phyloP scores from a whole-genome alignment of 1,284 basidiomycete species.

The Grifola frondosa region DNA sequence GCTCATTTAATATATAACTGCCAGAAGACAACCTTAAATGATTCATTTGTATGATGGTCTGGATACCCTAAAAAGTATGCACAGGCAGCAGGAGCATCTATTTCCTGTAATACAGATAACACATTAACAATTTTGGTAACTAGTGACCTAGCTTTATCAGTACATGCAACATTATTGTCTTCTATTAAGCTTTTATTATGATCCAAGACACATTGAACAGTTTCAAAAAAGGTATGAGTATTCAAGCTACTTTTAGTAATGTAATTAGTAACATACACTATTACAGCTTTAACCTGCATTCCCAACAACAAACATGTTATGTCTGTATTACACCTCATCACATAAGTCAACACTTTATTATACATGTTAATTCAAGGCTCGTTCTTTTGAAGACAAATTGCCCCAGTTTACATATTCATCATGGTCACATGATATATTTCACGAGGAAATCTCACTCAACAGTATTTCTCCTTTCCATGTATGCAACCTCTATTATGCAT shows the following conservation, averaged over 20 bases:
- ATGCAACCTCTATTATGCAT: not conserved
- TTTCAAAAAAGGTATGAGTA: no score
- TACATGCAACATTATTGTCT: no score
- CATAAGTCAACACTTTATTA: not conserved
- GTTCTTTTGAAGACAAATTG: conserved; percentile 1
- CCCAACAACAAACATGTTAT: conserved; percentile 9
- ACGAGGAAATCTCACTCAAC: not conserved
- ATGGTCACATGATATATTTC: not conserved
- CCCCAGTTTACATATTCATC: not conserved
- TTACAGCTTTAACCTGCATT: conserved; percentile 2
- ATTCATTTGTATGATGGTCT: conserved; percentile 12
- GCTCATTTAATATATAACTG: conserved; percentile 3
- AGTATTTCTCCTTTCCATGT: not conserved
- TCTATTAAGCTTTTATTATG: no score
- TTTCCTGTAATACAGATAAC: no score
- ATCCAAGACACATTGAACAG: no score
- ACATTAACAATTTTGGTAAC: no score
- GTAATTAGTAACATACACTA: conserved; percentile 10
- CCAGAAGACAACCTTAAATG: conserved; percentile 10
- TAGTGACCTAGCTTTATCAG: no score
- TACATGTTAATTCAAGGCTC: conserved; percentile 9
- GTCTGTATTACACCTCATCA: conserved; percentile 11
- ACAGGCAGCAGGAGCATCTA: conserved; percentile 12
- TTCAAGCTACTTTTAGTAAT: no score
- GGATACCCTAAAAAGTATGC: conserved; percentile 7